Conservation (phyloP, 805 yeast genomes). For the Monosporozyma unispora region DNA sequence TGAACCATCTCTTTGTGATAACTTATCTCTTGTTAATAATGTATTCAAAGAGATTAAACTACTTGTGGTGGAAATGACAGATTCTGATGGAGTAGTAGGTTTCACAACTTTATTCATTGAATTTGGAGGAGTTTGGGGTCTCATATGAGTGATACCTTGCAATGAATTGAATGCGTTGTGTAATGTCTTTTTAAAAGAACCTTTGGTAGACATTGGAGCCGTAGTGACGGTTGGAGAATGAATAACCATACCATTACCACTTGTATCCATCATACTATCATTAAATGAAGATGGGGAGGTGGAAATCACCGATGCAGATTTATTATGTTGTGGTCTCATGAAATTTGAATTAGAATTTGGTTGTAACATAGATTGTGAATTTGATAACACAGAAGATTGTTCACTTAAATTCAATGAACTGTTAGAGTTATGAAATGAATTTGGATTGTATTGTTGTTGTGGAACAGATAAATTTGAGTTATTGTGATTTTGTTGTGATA, state of each 20-base stretch:
- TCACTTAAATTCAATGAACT: conserved; percentile 17
- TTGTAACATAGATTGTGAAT: background rate
- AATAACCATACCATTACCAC: background rate
- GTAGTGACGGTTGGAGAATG: background rate
- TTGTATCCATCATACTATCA: conserved; percentile 3
- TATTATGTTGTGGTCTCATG: background rate
- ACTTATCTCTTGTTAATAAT: conserved; percentile 1
- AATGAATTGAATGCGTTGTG: conserved; percentile 4
- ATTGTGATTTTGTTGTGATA: background rate
- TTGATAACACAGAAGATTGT: conserved; percentile 12
- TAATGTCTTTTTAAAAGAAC: conserved; percentile 2
- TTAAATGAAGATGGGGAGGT: background rate
- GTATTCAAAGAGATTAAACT: conserved; percentile 14
- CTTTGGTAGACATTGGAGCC: background rate
- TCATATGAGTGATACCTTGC: conserved; percentile 2
- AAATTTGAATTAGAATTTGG: background rate
- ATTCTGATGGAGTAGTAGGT: conserved; percentile 12
- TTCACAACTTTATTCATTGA: conserved; percentile 6
- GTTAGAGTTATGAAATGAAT: conserved; percentile 4
- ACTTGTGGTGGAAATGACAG: conserved; percentile 13
- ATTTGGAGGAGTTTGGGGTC: background rate
- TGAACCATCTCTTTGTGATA: background rate
- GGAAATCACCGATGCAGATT: background rate
- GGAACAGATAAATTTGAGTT: background rate
- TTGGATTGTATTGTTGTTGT: background rate